Evolutionary conservation across 1,284 basidiomycete genomes (phyloP), one percentile per base, ranked within the genome.

Genomic region (Volvariella volvacea): DNA sequence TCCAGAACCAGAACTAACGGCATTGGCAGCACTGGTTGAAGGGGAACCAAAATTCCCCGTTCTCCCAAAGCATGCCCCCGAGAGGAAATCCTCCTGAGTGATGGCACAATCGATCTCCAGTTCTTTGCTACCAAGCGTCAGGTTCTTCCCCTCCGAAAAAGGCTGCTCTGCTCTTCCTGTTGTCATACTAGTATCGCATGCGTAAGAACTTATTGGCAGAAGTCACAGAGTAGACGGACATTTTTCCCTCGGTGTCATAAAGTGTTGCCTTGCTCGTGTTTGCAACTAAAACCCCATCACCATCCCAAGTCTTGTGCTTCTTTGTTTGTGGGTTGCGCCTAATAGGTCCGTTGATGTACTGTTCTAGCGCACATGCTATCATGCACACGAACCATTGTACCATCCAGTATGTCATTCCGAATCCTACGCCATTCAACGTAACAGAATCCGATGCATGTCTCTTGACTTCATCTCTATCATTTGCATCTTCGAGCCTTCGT

Each of bases 241-340:
- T 58, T 64, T 74, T 78, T 28, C 80, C 79, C 40, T 85, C 80
- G 17, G 70, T 63, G 50, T 83, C 80, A 48, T 77, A 78, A 19
- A 88, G 59, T 3, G 66, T 73, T 39, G 73, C 76, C 51, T 67
- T 76, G 10, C 56, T 58, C 4, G 64, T 68, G 43, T 57, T 68
- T 12, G 80, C 66, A 14, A 78, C 74, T 4, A 88, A 64, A n/a
- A 88, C 69, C 15, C 74, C 84, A 57, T 87, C 84, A 28, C 83
- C 88, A 51, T 95, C 90, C 92, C 92, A 95, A 0, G 88, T 92
- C 64, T 94, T 95, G 61, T 95, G 85, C 63, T 94, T 95, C 62
- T 80, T 86, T 22, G 71, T 68, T 61, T 94, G 90, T 21, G 78
- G 86, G 48, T 73, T 78, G 44, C 92, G 69, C 88, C 87, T 87